A percentile compares a stretch with the other conserved stretches of the same genome.
These are phyloP conservation scores for Aaosphaeria arxii DNA, from an alignment of 2,329 filamentous ascomycete species.

Conservation along the genomic window DNA sequence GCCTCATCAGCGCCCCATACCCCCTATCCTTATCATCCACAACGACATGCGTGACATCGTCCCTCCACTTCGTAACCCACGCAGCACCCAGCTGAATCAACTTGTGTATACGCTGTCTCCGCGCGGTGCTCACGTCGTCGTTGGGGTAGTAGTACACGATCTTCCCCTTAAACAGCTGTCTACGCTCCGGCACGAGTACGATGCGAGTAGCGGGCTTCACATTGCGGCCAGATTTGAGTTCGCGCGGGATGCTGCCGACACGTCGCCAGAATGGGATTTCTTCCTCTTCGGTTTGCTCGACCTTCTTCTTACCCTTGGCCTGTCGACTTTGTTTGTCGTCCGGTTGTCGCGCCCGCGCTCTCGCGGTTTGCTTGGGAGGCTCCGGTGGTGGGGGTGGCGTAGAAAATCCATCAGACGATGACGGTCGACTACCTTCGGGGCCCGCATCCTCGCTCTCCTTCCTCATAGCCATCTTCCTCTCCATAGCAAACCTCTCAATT, in stretches of 20 bases:
- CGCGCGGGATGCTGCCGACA: slow-evolving; percentile 26
- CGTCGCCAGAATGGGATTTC: slow-evolving; percentile 24
- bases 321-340: too few species aligned
- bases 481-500: slow-evolving; percentile 19
- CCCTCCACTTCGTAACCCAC: slow-evolving; percentile 61
- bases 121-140: slow-evolving; percentile 65
- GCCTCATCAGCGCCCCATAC: slow-evolving; percentile 61
- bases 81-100: slow-evolving; percentile 63
- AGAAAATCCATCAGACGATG: slow-evolving; percentile 17
- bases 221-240: slow-evolving; percentile 25
- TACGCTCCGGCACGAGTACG: slow-evolving; percentile 26
- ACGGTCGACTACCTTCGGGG: not conserved
- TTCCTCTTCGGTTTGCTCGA: not conserved
- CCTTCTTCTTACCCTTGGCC: too few species aligned
- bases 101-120: slow-evolving; percentile 70
- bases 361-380: slow-evolving; percentile 4
- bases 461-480: slow-evolving; percentile 11
- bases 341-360: not conserved
- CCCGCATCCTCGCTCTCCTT: slow-evolving; percentile 4
- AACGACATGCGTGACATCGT: slow-evolving; percentile 70
- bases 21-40: slow-evolving; percentile 64
- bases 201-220: slow-evolving; percentile 28
- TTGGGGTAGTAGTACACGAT: slow-evolving; percentile 70
- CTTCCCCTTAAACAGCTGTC: slow-evolving; percentile 32
- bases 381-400: slow-evolving; percentile 16